Evolutionary conservation across 1,284 basidiomycete species (phyloP).

Genomic region (Calocybe gambosa): DNA sequence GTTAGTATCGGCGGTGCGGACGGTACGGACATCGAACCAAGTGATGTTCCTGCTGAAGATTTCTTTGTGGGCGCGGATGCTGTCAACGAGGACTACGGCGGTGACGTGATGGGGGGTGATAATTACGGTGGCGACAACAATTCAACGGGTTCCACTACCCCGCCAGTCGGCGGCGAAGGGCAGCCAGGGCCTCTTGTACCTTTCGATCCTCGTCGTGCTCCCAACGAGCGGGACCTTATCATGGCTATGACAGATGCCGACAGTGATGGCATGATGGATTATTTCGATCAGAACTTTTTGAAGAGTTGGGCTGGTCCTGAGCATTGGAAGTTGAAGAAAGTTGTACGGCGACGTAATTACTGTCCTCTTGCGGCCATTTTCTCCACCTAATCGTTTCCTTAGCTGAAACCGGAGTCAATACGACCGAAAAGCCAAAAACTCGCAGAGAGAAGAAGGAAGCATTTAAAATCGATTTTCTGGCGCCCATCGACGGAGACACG

Average conservation of each 20-base stretch:
- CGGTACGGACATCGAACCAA: conserved; percentile 42
- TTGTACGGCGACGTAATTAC: conserved; percentile 64
- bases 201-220: conserved; percentile 73
- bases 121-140: conserved; percentile 42
- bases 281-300: conserved; percentile 85
- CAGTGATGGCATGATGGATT: conserved; percentile 78
- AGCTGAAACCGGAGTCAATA: conserved; percentile 47
- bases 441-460: conserved; percentile 77
- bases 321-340: conserved; percentile 91
- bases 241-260: conserved; percentile 77
- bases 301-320: conserved; percentile 99
- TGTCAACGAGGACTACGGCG: conserved; percentile 49
- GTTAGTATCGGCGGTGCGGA: conserved; percentile 27
- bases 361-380: not conserved
- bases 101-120: conserved; percentile 40
- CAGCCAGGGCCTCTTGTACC: conserved; percentile 51
- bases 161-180: conserved; percentile 27
- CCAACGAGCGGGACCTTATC: conserved; percentile 72
- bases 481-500: conserved; percentile 46
- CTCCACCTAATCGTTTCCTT: conserved; percentile 3
- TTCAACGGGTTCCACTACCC: conserved; percentile 37
- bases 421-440: conserved; percentile 41
- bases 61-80: conserved; percentile 75
- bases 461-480: conserved; percentile 84
- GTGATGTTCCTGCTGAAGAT: conserved; percentile 55